phyloP scores from a whole-genome alignment of 306 rosid species.

The Pyrus betulifolia region DNA sequence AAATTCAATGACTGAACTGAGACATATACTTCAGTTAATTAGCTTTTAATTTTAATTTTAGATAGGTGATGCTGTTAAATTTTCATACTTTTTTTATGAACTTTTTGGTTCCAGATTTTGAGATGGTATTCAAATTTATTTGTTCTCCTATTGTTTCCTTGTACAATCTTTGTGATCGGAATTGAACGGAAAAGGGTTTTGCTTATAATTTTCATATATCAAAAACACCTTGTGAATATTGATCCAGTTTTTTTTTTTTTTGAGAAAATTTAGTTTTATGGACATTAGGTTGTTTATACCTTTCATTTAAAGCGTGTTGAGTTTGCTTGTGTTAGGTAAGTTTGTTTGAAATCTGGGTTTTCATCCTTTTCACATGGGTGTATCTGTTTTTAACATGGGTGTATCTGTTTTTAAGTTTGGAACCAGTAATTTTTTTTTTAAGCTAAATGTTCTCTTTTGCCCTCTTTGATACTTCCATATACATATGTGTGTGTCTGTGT shows the following conservation, averaged over 20 bases:
- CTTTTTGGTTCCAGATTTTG: background rate
- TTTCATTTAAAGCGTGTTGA: slow-evolving; percentile 7
- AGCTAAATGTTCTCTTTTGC: background rate
- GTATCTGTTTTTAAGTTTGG: background rate
- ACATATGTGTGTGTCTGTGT: too few relatives aligned
- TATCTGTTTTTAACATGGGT: slow-evolving; percentile 3
- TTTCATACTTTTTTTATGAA: background rate
- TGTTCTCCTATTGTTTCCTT: background rate
- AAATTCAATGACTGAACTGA: background rate
- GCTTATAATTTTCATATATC: background rate
- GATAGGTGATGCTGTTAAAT: background rate
- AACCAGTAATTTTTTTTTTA: background rate
- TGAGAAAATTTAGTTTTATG: too few relatives aligned
- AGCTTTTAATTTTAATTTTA: background rate
- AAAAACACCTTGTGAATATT: background rate
- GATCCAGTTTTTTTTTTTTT: background rate
- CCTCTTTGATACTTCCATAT: too few relatives aligned
- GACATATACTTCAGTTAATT: background rate
- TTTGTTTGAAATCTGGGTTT: slow-evolving; percentile 12
- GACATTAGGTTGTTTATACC: background rate
- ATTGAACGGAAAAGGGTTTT: background rate
- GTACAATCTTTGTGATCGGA: background rate
- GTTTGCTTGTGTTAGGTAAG: slow-evolving; percentile 26
- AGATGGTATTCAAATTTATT: background rate
- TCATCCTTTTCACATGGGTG: slow-evolving; percentile 17